phyloP scores from a whole-genome alignment of 2,329 filamentous ascomycete genomes.

The Alternaria sp. region DNA sequence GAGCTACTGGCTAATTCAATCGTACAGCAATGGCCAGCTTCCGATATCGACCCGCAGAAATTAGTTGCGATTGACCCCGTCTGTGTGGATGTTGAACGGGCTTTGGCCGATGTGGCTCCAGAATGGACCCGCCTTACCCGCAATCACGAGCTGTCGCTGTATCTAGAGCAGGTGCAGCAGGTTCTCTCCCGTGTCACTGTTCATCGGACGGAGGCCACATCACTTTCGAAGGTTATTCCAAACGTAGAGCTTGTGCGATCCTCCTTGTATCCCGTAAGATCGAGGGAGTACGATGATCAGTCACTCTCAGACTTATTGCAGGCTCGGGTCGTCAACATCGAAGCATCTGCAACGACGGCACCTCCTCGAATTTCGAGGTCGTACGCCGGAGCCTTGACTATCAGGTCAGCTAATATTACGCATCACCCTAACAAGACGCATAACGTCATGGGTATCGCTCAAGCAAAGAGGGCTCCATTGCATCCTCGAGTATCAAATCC shows the following conservation, averaged over 20 bases:
- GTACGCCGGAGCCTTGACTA: neutral
- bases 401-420: constrained; percentile 2
- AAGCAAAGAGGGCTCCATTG: neutral
- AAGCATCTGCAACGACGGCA: neutral
- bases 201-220: neutral
- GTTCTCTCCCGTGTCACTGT: constrained; percentile 31
- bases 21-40: constrained; percentile 50
- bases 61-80: constrained; percentile 37
- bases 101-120: constrained; percentile 52
- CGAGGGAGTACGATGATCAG: constrained; percentile 8
- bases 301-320: constrained; percentile 9
- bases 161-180: constrained; percentile 57
- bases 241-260: neutral
- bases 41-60: constrained; percentile 41
- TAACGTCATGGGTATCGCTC: neutral
- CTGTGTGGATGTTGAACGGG: constrained; percentile 50
- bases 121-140: constrained; percentile 61
- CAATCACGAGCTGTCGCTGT: constrained; percentile 58
- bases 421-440: neutral
- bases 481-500: neutral
- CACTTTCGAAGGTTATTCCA: neutral
- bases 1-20: constrained; percentile 54
- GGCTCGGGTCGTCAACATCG: neutral
- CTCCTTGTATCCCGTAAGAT: constrained; percentile 5
- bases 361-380: neutral